Base-by-base conservation (phyloP, 129 eudicot genomes). In the Oenanthe sinensis region DNA sequence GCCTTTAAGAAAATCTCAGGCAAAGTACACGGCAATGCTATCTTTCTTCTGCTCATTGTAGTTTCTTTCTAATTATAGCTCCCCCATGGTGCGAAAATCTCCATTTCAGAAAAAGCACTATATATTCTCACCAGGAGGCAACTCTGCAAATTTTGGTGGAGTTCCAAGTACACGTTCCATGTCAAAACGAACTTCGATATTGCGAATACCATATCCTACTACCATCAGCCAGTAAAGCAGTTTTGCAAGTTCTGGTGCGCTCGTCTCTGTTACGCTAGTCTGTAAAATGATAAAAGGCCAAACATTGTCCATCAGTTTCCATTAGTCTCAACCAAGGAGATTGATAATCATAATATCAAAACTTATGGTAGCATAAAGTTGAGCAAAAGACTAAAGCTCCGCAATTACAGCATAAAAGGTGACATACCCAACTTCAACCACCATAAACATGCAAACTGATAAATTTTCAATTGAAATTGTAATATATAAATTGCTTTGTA, bases 221-320 rank as follows among this genome's bases (percentile, higher is more conserved):
- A 95, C 97, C 98, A 94, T 94, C 76, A 94, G 86, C 98, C 98
- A 94, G 79, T 88, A 94, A 20, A 94, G 91, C 87, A 91, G 84
- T 80, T 95, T 95, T 7, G 87, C 98, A 4, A 95, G 87, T 87
- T 95, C 98, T 19, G 92, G 84, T 20, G 93, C 98, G 77, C 97
- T 95, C 37, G 98, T 91, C 81, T 94, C 97, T 22, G 97, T 89
- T 30, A 87, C 90, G 39, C 91, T 90, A 26, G 92, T 90, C 98
- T 91, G 92, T 79, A 68, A 82, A 68, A 74, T 16, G 37, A 44
- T 1, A 77, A 39, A 13, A 54, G 5, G 75, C 16, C 28, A 74
- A 39, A 52, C 2, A 46, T 30, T 46, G 78, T 28, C 40, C 17
- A 1, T 74, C 19, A 26, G 15, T 72, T 71, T 72, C 33, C 52